These are phyloP conservation scores for Rheum nobile DNA, from an alignment of 148 eudicot genomes.

Conservation along the genomic window DNA sequence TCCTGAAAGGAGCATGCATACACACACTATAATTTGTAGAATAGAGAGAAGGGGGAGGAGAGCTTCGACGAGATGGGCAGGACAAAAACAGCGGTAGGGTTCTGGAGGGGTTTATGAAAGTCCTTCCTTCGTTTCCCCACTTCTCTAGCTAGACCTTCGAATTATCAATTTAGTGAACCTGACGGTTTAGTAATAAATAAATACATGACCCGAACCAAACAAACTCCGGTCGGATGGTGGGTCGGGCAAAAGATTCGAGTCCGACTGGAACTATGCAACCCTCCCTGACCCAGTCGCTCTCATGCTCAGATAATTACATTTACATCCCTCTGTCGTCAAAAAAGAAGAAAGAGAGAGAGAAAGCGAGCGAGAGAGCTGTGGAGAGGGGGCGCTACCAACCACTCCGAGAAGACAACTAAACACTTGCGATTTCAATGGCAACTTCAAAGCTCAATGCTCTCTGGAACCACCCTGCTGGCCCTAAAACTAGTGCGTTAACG, in stretches of 20 bases:
- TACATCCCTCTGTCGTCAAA: background rate
- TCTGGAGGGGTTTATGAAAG: no score
- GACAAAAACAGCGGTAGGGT: no score
- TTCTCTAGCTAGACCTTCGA: no score
- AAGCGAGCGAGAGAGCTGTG: constrained; percentile 7
- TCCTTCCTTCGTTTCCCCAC: no score
- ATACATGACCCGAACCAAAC: background rate
- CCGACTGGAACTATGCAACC: background rate
- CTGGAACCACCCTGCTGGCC: constrained; percentile 81
- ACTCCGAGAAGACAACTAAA: background rate
- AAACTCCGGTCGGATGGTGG: background rate
- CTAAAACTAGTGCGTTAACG: constrained; percentile 46
- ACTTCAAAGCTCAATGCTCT: constrained; percentile 48
- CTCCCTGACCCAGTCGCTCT: background rate
- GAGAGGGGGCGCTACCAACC: constrained; percentile 9
- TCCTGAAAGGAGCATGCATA: background rate
- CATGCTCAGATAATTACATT: background rate
- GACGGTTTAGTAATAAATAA: no score
- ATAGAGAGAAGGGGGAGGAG: no score
- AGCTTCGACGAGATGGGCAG: no score
- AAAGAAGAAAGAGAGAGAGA: background rate
- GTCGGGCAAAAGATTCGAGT: background rate
- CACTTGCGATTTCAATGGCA: constrained; percentile 24
- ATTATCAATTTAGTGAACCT: no score
- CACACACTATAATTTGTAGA: no score